Percentiles rank a stretch among this genome's conserved stretches.
Evolutionary conservation across 2,329 filamentous ascomycete species (phyloP).

Genomic region (Xylaria digitata): DNA sequence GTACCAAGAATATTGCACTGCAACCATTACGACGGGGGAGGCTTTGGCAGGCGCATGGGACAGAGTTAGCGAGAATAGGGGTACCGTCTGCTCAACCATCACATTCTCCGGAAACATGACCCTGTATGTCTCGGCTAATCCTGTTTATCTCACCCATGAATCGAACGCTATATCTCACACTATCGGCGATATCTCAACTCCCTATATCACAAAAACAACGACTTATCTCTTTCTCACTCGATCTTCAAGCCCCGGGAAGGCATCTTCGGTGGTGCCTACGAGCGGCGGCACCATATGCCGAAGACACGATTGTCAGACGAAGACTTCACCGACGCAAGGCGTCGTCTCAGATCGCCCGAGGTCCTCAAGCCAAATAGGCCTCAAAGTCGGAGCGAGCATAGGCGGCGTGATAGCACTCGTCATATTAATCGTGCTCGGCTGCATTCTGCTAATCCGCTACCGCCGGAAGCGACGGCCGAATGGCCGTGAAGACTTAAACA

Average conservation of each 20-base stretch:
- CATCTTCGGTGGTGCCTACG: neutral
- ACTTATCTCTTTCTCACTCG: too few relatives aligned
- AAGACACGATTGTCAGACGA: neutral
- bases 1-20: neutral
- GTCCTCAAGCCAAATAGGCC: neutral
- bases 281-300: neutral
- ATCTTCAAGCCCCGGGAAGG: too few relatives aligned
- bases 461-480: slow-evolving; percentile 13
- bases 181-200: neutral
- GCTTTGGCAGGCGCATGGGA: neutral
- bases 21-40: slow-evolving; percentile 8
- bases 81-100: neutral
- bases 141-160: slow-evolving; percentile 6
- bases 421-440: slow-evolving; percentile 1
- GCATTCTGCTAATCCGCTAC: slow-evolving; percentile 18
- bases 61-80: neutral
- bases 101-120: neutral
- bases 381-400: slow-evolving; percentile 1
- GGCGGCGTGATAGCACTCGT: neutral
- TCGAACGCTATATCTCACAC: neutral
- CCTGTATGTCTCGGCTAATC: neutral
- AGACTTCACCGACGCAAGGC: neutral
- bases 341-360: neutral
- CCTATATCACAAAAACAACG: neutral
- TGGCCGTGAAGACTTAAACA: neutral